A percentile compares a stretch with the other conserved stretches of the same genome.
phyloP scores from a whole-genome alignment of 345 rosid species.

The Gossypium herbaceum region DNA sequence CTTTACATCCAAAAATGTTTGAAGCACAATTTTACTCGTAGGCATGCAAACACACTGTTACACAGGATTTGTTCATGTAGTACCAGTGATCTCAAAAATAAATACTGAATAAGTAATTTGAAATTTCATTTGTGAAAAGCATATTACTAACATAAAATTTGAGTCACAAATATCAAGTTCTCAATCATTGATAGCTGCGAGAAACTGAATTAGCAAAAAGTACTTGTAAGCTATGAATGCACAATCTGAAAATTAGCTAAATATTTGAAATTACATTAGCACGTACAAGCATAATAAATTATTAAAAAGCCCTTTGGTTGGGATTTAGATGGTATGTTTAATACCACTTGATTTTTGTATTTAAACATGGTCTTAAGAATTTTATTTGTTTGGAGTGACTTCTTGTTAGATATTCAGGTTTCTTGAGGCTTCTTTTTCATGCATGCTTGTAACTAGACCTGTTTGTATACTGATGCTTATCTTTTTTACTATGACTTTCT shows the following conservation, averaged over 20 bases:
- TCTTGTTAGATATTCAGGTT: neutral
- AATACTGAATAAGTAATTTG: neutral
- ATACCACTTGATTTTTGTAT: neutral
- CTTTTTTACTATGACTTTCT: neutral
- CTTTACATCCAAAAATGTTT: neutral
- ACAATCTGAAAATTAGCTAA: neutral
- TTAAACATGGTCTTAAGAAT: neutral
- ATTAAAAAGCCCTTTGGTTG: neutral
- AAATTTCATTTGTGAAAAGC: neutral
- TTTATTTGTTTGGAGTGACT: neutral
- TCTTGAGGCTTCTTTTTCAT: neutral
- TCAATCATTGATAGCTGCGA: neutral
- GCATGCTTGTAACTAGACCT: neutral
- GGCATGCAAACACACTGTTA: neutral
- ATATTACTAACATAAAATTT: neutral
- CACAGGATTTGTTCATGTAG: neutral
- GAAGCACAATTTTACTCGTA: neutral
- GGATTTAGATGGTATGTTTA: neutral
- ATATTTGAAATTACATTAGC: neutral
- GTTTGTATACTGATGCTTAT: conserved; percentile 9
- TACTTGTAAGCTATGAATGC: neutral
- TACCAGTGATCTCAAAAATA: neutral
- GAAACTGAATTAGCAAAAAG: neutral
- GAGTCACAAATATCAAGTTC: conserved; percentile 4
- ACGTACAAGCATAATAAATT: neutral